Evolutionary conservation across 2,329 filamentous ascomycete species (phyloP), one percentile per base, ranked within the genome.

Genomic region (Claviceps sorghi): DNA sequence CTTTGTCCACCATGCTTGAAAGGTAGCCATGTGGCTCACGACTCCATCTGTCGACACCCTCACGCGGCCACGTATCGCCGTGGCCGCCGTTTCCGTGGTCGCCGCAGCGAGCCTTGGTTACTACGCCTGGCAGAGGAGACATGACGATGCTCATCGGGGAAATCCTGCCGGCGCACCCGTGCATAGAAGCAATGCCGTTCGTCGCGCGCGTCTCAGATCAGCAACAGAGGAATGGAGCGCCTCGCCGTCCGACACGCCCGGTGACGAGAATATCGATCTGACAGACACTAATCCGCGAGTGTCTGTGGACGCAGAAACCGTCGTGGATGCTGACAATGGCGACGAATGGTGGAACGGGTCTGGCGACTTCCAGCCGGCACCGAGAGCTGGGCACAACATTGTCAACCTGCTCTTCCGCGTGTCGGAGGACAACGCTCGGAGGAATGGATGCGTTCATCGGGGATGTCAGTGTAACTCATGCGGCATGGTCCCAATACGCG

Each of bases 381-480:
- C 73, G 55, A 73, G 74, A 53, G 77, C 72, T 36, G 87, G 86
- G 7, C 86, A 93, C 61, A 90, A 89, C 55, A 82, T 95, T 48
- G 84, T 94, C 46, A 87, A 83, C 56, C 74, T 96, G 2, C 75
- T 97, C 1, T 97, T 95, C 64, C 81, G 90, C 54, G 94, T 97
- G 47, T 94, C 90, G 0, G 90, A 96, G 66, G 89, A 97, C 58
- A 90, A 95, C 64, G 88, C 90, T 1, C 80, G 84, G 52, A 78
- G 87, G 50, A 91, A 93, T 64, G 86, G 88, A 21, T 95, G 93
- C 62, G 84, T 96, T 22, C 93, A 98, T 65, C 79, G 91, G 13
- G 91, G 93, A 13, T 94, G 95, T 55, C 85, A 84, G 40, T 98
- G 93, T 65, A 95, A 97, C 65, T 82, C 82, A 49, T 98, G 93